A percentile compares a stretch with the other conserved stretches of the same genome.
These are phyloP conservation scores for Tripidium arundinaceum DNA, from an alignment of 202 grass and related monocot species.

Conservation along the genomic window DNA sequence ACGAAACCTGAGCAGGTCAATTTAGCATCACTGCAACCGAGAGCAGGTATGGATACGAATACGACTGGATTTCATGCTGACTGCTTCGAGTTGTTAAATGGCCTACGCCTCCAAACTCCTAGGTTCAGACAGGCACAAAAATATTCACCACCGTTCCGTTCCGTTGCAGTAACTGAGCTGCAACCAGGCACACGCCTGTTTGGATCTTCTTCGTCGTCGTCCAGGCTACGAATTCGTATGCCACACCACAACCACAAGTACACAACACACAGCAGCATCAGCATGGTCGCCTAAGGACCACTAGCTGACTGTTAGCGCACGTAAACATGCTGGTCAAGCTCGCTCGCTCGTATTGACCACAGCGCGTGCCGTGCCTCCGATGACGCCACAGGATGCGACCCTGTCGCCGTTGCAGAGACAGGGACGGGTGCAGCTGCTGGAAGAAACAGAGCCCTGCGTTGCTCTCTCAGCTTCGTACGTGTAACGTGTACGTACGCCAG, in stretches of 20 bases:
- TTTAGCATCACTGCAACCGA: slow-evolving; percentile 19
- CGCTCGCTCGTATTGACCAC: slow-evolving; percentile 1
- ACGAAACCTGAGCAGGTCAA: slow-evolving; percentile 16
- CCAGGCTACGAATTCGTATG: too few relatives aligned
- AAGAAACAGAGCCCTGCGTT: background rate
- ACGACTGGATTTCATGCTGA: slow-evolving; percentile 14
- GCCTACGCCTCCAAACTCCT: background rate
- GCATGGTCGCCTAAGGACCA: too few relatives aligned
- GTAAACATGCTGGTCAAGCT: background rate
- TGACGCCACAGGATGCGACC: background rate
- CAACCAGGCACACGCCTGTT: background rate
- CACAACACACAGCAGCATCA: too few relatives aligned
- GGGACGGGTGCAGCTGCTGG: background rate
- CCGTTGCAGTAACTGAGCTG: background rate
- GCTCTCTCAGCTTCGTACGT: background rate
- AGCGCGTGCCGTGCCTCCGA: background rate
- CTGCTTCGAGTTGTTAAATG: background rate
- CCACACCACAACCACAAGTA: too few relatives aligned
- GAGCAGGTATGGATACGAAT: background rate
- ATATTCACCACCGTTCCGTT: background rate
- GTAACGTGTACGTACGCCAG: background rate
- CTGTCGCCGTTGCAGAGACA: slow-evolving; percentile 18
- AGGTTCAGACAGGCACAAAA: background rate
- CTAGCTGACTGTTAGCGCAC: background rate
- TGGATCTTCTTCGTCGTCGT: too few relatives aligned